A percentile compares a stretch with the other conserved stretches of the same genome.
Evolutionary conservation across 2,329 filamentous ascomycete genomes (phyloP).

Genomic region (Colletotrichum musae): DNA sequence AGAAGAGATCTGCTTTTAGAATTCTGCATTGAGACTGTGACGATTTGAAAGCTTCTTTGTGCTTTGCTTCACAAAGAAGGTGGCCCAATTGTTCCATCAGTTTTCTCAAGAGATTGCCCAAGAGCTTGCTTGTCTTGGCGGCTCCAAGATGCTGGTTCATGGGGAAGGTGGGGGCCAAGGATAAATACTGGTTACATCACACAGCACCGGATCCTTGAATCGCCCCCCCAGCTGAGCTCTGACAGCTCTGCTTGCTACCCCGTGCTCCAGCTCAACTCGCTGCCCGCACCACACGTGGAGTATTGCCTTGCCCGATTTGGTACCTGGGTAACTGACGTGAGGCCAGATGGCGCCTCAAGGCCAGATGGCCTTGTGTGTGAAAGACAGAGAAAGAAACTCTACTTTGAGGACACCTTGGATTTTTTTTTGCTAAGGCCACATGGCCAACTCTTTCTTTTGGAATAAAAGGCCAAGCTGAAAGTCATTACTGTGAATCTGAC

Average conservation of each 20-base stretch:
- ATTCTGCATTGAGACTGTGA: too few relatives aligned
- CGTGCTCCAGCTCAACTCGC: constrained; percentile 36
- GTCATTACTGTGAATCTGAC: too few relatives aligned
- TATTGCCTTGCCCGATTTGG: constrained; percentile 13
- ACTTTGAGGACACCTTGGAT: too few relatives aligned
- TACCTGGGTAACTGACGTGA: constrained; percentile 1
- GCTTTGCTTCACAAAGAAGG: background rate
- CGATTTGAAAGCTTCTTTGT: background rate
- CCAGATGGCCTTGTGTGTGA: constrained; percentile 19
- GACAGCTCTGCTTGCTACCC: constrained; percentile 20
- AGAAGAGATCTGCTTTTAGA: background rate
- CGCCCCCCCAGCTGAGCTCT: constrained; percentile 18
- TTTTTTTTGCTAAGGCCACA: constrained; percentile 16
- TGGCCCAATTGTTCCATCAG: background rate
- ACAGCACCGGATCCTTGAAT: background rate
- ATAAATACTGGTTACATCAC: background rate
- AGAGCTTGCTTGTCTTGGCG: background rate
- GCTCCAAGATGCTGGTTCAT: constrained; percentile 12
- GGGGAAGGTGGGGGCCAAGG: background rate
- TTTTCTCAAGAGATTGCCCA: too few relatives aligned
- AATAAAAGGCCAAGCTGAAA: too few relatives aligned
- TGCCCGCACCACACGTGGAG: constrained; percentile 20
- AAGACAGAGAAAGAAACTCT: too few relatives aligned
- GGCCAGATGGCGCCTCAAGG: constrained; percentile 23
- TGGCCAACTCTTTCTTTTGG: constrained; percentile 37